These are phyloP conservation scores for Umbelopsis vinacea DNA, from an alignment of 192 early-diverging fungal species.

Conservation along the genomic window DNA sequence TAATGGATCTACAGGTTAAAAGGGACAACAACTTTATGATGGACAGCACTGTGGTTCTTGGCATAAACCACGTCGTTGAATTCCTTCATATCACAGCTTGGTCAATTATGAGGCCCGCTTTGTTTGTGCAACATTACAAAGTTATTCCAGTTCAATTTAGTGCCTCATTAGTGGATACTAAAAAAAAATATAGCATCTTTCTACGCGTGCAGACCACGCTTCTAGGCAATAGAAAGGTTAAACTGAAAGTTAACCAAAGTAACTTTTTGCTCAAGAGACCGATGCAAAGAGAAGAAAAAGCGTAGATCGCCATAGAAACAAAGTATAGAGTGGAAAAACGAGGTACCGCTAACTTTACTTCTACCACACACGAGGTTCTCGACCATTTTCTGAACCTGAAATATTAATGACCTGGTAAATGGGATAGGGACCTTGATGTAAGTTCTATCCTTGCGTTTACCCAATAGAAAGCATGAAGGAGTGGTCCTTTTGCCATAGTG, in stretches of 20 bases:
- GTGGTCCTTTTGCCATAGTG: no score
- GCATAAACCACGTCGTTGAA: no score
- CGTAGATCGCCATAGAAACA: background rate
- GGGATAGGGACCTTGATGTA: background rate
- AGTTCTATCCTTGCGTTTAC: background rate
- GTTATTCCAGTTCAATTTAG: constrained; percentile 21
- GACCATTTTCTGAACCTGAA: constrained; percentile 23
- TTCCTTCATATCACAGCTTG: constrained; percentile 1
- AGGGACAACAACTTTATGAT: no score
- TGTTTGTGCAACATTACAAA: constrained; percentile 19
- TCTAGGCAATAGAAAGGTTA: no score
- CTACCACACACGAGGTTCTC: constrained; percentile 13
- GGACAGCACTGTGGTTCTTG: no score
- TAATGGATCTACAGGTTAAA: no score
- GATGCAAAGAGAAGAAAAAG: no score
- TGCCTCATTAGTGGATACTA: constrained; percentile 1
- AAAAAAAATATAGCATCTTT: background rate
- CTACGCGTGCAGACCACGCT: no score
- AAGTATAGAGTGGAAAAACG: background rate
- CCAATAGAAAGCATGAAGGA: no score
- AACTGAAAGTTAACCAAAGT: no score
- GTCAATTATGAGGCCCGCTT: constrained; percentile 8
- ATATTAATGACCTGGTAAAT: background rate
- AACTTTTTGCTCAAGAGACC: no score
- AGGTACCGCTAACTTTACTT: background rate